Conservation (phyloP, 345 rosid genomes). For the Eucalyptus victrix region DNA sequence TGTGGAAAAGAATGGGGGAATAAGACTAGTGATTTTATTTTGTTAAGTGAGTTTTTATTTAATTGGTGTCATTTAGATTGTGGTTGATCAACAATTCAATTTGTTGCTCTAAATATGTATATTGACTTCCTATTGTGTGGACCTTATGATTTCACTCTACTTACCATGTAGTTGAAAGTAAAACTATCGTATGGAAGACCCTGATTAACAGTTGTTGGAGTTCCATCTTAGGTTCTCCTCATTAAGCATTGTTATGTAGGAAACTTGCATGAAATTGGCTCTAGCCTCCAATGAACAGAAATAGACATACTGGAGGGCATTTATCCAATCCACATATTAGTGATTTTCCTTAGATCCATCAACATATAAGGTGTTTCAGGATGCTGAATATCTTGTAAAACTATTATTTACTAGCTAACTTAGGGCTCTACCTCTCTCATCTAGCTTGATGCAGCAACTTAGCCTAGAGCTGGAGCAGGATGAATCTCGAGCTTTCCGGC, state of each 20-base stretch:
- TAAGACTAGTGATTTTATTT: background rate
- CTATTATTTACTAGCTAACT: background rate
- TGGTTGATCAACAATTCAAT: background rate
- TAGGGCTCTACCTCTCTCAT: background rate
- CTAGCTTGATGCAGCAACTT: slow-evolving; percentile 60
- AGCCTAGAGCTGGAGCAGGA: slow-evolving; percentile 79
- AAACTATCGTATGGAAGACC: background rate
- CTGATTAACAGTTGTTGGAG: background rate
- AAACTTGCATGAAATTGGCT: background rate
- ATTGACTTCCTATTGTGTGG: background rate
- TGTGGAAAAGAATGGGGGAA: background rate
- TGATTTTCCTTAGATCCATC: background rate
- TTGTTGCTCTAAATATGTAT: background rate
- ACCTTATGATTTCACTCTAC: background rate
- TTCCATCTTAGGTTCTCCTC: background rate
- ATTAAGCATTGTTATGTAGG: background rate
- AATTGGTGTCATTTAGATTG: background rate
- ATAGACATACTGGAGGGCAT: background rate
- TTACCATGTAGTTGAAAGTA: background rate
- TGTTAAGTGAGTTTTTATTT: background rate
- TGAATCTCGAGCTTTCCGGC: slow-evolving; percentile 54
- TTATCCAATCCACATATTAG: background rate
- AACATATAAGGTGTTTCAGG: background rate
- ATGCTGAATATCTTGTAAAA: background rate
- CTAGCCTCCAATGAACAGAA: background rate